A percentile compares a stretch with the other conserved stretches of the same genome.
phyloP scores from a whole-genome alignment of 2,329 filamentous ascomycete genomes.

The Peltaster fructicola region DNA sequence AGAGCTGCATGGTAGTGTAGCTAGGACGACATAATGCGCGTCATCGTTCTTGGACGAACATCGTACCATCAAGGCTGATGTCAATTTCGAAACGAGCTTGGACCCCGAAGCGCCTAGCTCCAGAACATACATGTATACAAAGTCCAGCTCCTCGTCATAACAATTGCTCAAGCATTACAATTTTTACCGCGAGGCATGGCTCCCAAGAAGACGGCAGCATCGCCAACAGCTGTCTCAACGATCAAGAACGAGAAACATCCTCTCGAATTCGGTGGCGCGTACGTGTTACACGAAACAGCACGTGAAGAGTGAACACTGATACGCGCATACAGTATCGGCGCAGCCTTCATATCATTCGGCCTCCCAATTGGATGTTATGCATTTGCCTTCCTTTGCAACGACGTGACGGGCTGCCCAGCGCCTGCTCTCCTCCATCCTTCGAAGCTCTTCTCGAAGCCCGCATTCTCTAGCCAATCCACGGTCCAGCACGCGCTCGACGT shows the following conservation, averaged over 20 bases:
- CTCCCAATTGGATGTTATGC: constrained; percentile 64
- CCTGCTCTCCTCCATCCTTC: constrained; percentile 60
- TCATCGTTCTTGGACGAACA: too few species aligned
- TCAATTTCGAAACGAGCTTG: too few species aligned
- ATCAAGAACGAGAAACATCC: constrained; percentile 17
- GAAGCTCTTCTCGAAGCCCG: constrained; percentile 31
- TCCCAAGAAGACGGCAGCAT: constrained; percentile 1
- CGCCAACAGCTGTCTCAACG: too few species aligned
- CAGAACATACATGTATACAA: too few species aligned
- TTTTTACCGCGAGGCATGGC: too few species aligned
- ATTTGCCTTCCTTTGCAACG: constrained; percentile 78
- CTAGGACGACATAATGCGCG: too few species aligned
- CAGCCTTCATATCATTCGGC: constrained; percentile 58
- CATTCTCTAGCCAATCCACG: constrained; percentile 13
- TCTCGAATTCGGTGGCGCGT: constrained; percentile 34
- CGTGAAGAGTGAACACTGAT: constrained; percentile 3
- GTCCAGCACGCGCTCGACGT: constrained; percentile 38
- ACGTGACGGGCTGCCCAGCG: constrained; percentile 76
- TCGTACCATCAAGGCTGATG: too few species aligned
- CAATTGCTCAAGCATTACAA: too few species aligned
- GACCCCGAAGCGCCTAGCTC: too few species aligned
- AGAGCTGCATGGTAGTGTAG: too few species aligned
- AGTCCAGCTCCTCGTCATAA: too few species aligned
- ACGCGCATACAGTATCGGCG: constrained; percentile 45
- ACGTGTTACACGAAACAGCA: constrained; percentile 10